Conservation (phyloP, 345 rosid genomes). For the Brassica juncea region DNA sequence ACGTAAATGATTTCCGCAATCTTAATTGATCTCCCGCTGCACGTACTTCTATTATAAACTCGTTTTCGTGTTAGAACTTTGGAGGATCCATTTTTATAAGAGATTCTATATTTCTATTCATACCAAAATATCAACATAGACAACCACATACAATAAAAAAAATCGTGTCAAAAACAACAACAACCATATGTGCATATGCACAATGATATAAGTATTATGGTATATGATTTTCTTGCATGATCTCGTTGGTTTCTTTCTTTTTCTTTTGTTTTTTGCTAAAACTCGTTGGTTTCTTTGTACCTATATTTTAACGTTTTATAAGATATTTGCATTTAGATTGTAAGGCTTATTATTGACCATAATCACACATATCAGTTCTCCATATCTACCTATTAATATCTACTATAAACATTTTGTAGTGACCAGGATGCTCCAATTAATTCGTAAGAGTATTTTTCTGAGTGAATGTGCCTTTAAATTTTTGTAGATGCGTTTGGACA, state of each 20-base stretch:
- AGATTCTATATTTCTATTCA: constrained; percentile 11
- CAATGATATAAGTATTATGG: neutral
- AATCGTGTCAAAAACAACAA: neutral
- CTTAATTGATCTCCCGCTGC: constrained; percentile 30
- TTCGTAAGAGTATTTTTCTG: neutral
- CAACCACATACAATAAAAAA: neutral
- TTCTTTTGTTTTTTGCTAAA: neutral
- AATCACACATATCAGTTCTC: neutral
- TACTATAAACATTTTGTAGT: neutral
- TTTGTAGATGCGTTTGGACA: neutral
- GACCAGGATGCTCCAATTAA: neutral
- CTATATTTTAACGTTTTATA: neutral
- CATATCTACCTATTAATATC: neutral
- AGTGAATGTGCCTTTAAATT: neutral
- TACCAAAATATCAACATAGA: constrained; percentile 18
- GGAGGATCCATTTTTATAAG: neutral
- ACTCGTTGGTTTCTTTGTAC: neutral
- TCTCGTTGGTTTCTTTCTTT: constrained; percentile 1
- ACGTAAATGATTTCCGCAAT: constrained; percentile 20
- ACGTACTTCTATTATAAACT: constrained; percentile 31
- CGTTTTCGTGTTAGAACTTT: constrained; percentile 5
- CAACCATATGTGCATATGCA: neutral
- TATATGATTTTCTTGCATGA: constrained; percentile 7
- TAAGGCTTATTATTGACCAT: neutral
- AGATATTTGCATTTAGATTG: constrained; percentile 7